These are phyloP conservation scores for Neonectria hederae DNA, from an alignment of 2,329 filamentous ascomycete species.

Conservation along the genomic window DNA sequence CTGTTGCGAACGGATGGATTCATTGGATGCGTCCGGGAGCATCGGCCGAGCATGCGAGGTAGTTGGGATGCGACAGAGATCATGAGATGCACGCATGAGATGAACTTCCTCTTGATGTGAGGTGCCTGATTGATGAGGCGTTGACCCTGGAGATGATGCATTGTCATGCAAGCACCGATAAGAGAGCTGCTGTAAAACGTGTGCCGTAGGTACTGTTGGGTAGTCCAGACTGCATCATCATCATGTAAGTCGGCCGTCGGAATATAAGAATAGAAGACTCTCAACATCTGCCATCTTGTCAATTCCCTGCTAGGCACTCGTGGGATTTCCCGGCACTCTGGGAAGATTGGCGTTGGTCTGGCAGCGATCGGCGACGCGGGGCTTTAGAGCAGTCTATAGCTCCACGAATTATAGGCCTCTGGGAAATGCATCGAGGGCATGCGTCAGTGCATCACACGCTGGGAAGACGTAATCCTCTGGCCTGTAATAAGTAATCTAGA, in stretches of 20 bases:
- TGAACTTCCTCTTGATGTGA: background rate
- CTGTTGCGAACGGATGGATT: background rate
- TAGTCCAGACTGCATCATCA: background rate
- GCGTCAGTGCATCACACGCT: background rate
- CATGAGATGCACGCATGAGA: conserved; percentile 9
- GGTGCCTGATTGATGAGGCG: background rate
- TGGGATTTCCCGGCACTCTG: conserved; percentile 11
- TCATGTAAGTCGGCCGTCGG: background rate
- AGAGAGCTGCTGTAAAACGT: background rate
- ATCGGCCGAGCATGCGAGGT: background rate
- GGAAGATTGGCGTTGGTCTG: conserved; percentile 20
- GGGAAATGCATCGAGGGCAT: background rate
- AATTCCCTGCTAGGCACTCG: background rate
- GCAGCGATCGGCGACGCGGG: background rate
- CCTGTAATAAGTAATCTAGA: too few relatives aligned
- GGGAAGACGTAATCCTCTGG: too few relatives aligned
- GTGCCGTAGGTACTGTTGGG: too few relatives aligned
- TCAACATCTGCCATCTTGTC: background rate
- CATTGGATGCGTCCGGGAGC: background rate
- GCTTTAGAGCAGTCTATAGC: too few relatives aligned
- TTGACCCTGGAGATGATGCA: background rate
- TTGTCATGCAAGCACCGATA: background rate
- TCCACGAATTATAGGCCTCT: too few relatives aligned
- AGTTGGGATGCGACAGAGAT: conserved; percentile 4
- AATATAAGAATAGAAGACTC: conserved; percentile 2